Conservation (phyloP, 75 land plant species). For the Sequoia sempervirens region DNA sequence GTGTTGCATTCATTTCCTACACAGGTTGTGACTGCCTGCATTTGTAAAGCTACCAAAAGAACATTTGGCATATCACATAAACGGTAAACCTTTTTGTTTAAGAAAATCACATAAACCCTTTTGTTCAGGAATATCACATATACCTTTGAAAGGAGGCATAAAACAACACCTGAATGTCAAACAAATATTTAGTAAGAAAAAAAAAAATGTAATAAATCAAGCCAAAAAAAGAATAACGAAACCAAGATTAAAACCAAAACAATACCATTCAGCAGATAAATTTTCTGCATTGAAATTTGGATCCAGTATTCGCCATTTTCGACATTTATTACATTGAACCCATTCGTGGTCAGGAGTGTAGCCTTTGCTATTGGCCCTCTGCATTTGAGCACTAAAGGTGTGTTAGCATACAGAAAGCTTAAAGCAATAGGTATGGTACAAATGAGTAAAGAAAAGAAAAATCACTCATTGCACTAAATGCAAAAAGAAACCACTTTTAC, state of each 20-base stretch:
- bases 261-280: constrained; percentile 51
- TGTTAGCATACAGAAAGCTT: no score
- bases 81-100: no score
- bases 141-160: constrained; percentile 60
- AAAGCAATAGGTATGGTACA: no score
- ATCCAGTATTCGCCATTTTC: constrained; percentile 62
- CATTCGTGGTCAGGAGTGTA: constrained; percentile 51
- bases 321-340: constrained; percentile 79
- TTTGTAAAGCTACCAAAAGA: no score
- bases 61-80: no score
- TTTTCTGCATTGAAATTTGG: constrained; percentile 17
- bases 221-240: neutral
- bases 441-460: no score
- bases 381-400: neutral
- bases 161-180: constrained; percentile 63
- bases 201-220: no score
- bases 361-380: constrained; percentile 22
- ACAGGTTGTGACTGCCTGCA: no score
- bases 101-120: no score
- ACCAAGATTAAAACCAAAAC: neutral
- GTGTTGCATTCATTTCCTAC: no score
- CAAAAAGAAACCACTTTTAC: no score
- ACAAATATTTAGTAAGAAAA: neutral
- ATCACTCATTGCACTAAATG: no score
- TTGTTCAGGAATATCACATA: constrained; percentile 40